Conservation (phyloP, 331 rosid genomes). For the Acacia pycnantha region DNA sequence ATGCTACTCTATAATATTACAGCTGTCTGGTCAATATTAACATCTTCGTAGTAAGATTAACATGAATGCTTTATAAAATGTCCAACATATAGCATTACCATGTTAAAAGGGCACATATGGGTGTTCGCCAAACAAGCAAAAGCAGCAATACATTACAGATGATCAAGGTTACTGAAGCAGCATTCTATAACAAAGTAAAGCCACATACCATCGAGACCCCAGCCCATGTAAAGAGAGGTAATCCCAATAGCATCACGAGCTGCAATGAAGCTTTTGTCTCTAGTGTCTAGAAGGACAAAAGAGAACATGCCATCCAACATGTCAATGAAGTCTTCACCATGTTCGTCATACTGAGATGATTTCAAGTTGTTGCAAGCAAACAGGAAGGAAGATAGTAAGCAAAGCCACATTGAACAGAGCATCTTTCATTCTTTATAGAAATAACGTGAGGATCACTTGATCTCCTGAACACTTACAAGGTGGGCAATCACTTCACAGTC, state of each 20-base stretch:
- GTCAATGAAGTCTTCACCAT: slow-evolving; percentile 86
- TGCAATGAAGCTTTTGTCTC: slow-evolving; percentile 74
- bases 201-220: slow-evolving; percentile 95
- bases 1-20: background rate
- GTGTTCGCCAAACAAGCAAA: background rate
- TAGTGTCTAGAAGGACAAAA: slow-evolving; percentile 89
- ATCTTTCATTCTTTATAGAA: slow-evolving; percentile 6
- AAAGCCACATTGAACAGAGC: background rate
- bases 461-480: slow-evolving; percentile 68
- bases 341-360: slow-evolving; percentile 77
- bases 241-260: slow-evolving; percentile 97
- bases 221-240: slow-evolving; percentile 91
- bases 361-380: background rate
- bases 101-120: background rate
- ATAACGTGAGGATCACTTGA: slow-evolving; percentile 1
- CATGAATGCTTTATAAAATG: background rate
- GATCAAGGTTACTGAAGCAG: background rate
- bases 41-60: background rate
- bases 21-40: background rate
- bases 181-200: background rate
- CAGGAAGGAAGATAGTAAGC: background rate
- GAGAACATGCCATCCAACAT: slow-evolving; percentile 98
- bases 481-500: slow-evolving; percentile 98
- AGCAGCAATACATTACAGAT: background rate
- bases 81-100: background rate